Percentiles rank a stretch among this genome's conserved stretches.
These are phyloP conservation scores for Suillus discolor DNA, from an alignment of 768 basidiomycete species.

Conservation along the genomic window DNA sequence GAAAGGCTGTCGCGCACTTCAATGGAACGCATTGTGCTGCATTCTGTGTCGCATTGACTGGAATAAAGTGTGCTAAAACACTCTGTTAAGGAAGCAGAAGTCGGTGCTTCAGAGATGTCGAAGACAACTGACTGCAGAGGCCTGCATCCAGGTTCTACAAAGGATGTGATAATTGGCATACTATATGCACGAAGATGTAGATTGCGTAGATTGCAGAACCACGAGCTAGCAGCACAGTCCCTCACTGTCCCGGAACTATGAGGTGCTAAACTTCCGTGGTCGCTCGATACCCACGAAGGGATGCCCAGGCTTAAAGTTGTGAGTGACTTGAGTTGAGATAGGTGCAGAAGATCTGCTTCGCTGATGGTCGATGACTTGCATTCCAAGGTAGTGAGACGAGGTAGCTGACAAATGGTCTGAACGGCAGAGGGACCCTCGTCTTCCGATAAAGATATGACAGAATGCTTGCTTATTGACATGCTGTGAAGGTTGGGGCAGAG, in stretches of 20 bases:
- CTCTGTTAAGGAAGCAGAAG: not conserved
- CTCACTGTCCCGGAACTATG: not conserved
- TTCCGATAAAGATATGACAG: not conserved
- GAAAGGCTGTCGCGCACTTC: not conserved
- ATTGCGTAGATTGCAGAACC: constrained; percentile 1
- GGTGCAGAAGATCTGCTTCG: not conserved
- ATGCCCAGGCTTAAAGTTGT: not conserved
- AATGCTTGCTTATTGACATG: constrained; percentile 3
- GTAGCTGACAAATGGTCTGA: not conserved
- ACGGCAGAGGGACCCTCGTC: constrained; percentile 2
- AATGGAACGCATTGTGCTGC: not conserved
- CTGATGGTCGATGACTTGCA: constrained; percentile 4
- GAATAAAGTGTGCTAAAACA: not conserved
- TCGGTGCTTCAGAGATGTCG: constrained; percentile 5
- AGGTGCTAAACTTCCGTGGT: not conserved
- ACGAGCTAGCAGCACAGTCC: not conserved
- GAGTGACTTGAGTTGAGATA: constrained; percentile 3
- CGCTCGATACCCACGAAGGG: constrained; percentile 1
- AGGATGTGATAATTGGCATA: not conserved
- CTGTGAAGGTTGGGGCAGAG: constrained; percentile 5
- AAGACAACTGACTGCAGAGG: constrained; percentile 2
- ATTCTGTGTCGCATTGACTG: not conserved
- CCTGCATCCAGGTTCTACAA: not conserved
- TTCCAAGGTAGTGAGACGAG: constrained; percentile 3
- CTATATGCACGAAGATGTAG: constrained; percentile 6